Base-by-base conservation (phyloP, 164 flowering plant species). In the Liriodendron chinense region DNA sequence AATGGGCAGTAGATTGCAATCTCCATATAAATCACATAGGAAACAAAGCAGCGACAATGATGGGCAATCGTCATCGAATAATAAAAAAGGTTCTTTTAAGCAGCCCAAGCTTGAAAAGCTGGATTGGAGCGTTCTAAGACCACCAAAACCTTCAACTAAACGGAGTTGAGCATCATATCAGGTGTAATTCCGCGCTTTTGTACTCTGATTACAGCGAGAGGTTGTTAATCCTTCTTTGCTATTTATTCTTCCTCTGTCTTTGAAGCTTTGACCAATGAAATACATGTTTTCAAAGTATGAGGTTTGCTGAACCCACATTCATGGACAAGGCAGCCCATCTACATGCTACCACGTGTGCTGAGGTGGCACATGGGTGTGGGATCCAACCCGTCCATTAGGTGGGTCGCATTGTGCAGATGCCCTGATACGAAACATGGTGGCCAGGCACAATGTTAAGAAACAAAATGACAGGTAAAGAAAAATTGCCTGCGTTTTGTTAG, bases 51-150 rank as follows among this genome's bases (percentile, higher is more conserved):
- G 61, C 0, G 78, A 78, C 74, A 80, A 59, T 56, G 76, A 76
- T 74, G 75, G 78, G 50, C 73, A 48, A 14, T 72, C 87, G 68
- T 74, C 88, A 21, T 72, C 83, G 26, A 85, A 69, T 72, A 82
- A 73, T 28, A 76, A 77, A 34, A 87, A 75, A 69, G 81, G 80
- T 64, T 81, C 85, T 76, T 70, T 50, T 43, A 87, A 88, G 83
- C 83, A 87, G 77, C 84, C 80, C 57, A 90, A 90, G 83, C 84
- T 70, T 21, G 87, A 80, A 10, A 89, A 84, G 80, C 83, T 87
- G 43, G 90, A 94, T 78, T 94, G 92, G 93, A 89, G 76, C 74
- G 86, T 88, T 73, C 88, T 91, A 50, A 87, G 88, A 81, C 92
- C 90, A 62, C 90, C 91, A 49, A 89, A 85, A 76, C 28, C 72